Conservation (phyloP, 805 yeast species). For the Metschnikowia matae region DNA sequence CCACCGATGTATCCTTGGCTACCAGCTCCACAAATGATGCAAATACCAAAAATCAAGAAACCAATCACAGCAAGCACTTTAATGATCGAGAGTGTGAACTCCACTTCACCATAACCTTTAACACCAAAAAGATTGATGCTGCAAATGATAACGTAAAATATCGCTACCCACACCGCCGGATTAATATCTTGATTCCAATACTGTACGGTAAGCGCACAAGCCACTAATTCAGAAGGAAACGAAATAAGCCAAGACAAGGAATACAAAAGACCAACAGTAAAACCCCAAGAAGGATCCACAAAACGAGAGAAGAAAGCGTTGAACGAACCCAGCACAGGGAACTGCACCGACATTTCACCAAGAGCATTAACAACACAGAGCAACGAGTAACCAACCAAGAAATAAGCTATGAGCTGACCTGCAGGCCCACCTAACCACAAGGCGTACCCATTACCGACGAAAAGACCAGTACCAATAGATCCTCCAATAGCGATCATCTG, state of each 20-base stretch:
- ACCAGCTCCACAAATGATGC: constrained; percentile 43
- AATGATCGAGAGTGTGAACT: constrained; percentile 23
- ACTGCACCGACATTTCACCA: constrained; percentile 22
- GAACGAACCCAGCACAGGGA: constrained; percentile 21
- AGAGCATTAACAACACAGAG: constrained; percentile 20
- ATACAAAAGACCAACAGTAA: constrained; percentile 22
- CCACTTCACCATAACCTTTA: constrained; percentile 27
- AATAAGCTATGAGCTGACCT: constrained; percentile 18
- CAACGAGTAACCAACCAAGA: constrained; percentile 19
- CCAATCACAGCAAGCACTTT: constrained; percentile 27
- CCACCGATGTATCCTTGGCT: constrained; percentile 47
- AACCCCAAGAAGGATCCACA: constrained; percentile 22
- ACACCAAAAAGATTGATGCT: constrained; percentile 37
- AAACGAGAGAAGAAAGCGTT: constrained; percentile 21
- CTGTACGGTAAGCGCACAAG: constrained; percentile 33
- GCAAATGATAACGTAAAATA: constrained; percentile 31
- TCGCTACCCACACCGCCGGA: constrained; percentile 37
- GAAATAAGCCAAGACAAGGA: constrained; percentile 31
- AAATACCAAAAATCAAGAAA: constrained; percentile 27
- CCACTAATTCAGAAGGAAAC: constrained; percentile 30
- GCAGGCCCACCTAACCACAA: constrained; percentile 20
- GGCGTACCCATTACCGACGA: constrained; percentile 19
- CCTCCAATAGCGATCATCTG: constrained; percentile 82
- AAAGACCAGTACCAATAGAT: constrained; percentile 74
- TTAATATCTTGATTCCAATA: constrained; percentile 32